phyloP scores from a whole-genome alignment of 2,329 filamentous ascomycete genomes.

The Ascochyta clinopodiicola region DNA sequence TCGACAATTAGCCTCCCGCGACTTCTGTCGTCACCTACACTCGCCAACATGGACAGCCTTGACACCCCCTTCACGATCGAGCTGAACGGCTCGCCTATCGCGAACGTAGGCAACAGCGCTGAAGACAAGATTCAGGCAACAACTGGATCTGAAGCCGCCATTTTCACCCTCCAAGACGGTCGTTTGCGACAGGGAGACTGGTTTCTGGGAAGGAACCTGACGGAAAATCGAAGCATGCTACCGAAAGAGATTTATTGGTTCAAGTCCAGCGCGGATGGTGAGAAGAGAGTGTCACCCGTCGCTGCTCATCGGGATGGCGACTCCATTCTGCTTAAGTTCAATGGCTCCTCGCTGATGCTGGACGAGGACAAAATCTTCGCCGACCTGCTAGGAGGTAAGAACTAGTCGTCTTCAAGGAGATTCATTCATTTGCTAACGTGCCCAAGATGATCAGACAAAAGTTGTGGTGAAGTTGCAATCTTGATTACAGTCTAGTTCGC shows the following conservation, averaged over 20 bases:
- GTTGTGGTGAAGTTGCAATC: constrained; percentile 20
- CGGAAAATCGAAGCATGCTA: constrained; percentile 32
- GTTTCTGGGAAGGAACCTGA: constrained; percentile 26
- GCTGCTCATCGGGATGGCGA: constrained; percentile 26
- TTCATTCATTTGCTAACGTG: constrained; percentile 3
- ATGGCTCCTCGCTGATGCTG: constrained; percentile 20
- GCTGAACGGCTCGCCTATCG: constrained; percentile 31
- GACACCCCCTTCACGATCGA: constrained; percentile 33
- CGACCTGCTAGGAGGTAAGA: constrained; percentile 25
- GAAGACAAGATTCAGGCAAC: constrained; percentile 25
- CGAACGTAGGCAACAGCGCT: constrained; percentile 13
- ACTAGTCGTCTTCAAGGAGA: background rate
- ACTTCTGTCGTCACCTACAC: constrained; percentile 14
- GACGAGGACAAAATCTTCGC: constrained; percentile 26
- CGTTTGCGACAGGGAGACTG: constrained; percentile 27
- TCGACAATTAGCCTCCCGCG: constrained; percentile 9
- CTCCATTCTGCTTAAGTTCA: constrained; percentile 26
- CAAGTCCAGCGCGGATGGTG: constrained; percentile 18
- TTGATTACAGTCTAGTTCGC: background rate
- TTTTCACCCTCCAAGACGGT: constrained; percentile 33
- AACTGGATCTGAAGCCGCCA: constrained; percentile 26
- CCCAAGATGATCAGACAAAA: constrained; percentile 4
- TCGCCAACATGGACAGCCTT: constrained; percentile 31
- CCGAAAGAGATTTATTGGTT: constrained; percentile 38
- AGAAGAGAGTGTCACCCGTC: constrained; percentile 21